Percentiles rank a stretch among this genome's conserved stretches.
phyloP scores from a whole-genome alignment of 495 filamentous ascomycete genomes.

The Hypomontagnella monticulosa region DNA sequence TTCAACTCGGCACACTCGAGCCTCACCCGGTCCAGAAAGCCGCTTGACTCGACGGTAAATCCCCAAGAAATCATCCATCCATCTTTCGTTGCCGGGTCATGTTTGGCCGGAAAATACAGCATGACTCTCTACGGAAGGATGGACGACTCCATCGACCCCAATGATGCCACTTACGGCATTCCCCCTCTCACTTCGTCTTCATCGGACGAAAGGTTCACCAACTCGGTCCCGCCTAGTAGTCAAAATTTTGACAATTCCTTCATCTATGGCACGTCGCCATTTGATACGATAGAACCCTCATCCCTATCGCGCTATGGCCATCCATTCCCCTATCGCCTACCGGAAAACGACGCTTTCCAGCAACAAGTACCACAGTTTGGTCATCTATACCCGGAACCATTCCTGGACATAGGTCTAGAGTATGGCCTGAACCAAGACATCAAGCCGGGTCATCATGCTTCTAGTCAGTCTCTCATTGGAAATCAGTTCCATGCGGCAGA shows the following conservation, averaged over 20 bases:
- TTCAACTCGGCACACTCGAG: not conserved
- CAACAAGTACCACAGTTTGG: not conserved
- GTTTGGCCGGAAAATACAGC: slow-evolving; percentile 4
- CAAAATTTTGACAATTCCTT: slow-evolving; percentile 21
- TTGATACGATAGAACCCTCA: slow-evolving; percentile 31
- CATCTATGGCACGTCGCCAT: slow-evolving; percentile 7
- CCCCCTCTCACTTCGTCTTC: slow-evolving; percentile 25
- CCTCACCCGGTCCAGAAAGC: not conserved
- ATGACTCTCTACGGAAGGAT: slow-evolving; percentile 30
- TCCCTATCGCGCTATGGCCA: slow-evolving; percentile 29
- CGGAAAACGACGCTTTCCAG: slow-evolving; percentile 23
- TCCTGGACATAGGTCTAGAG: slow-evolving; percentile 12
- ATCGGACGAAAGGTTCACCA: slow-evolving; percentile 18
- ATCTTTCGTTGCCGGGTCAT: slow-evolving; percentile 19
- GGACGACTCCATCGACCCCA: slow-evolving; percentile 32
- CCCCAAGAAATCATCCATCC: not conserved
- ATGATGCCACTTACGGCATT: slow-evolving; percentile 18
- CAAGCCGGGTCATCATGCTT: slow-evolving; percentile 10
- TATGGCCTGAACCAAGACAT: slow-evolving; percentile 18
- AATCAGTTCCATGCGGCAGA: slow-evolving; percentile 35
- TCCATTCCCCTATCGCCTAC: slow-evolving; percentile 15
- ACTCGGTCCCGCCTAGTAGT: slow-evolving; percentile 8
- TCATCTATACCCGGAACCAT: slow-evolving; percentile 14
- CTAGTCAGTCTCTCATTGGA: slow-evolving; percentile 24
- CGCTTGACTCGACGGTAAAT: slow-evolving; percentile 1